Evolutionary conservation across 2,329 filamentous ascomycete genomes (phyloP).

Genomic region (Colletotrichum siamense): DNA sequence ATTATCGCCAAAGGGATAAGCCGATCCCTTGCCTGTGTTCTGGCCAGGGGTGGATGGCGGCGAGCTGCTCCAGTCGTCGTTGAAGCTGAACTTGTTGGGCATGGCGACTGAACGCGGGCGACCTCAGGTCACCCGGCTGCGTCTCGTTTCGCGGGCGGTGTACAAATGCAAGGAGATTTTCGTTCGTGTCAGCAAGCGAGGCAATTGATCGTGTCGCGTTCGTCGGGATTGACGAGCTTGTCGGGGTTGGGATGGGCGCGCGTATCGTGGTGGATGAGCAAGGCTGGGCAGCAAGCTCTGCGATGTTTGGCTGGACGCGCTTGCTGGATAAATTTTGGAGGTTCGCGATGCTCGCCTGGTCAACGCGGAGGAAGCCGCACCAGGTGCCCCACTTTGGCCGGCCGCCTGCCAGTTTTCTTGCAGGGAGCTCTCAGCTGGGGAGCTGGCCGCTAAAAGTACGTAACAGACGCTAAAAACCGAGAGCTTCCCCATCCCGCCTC

Average conservation of each 20-base stretch:
- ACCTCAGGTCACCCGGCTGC: constrained; percentile 17
- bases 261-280: neutral
- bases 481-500: neutral
- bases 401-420: neutral
- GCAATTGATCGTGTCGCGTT: neutral
- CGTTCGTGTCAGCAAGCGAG: neutral
- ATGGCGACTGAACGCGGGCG: constrained; percentile 31
- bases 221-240: neutral
- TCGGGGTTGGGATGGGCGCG: neutral
- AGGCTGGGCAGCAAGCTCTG: neutral
- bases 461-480: neutral
- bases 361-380: constrained; percentile 17
- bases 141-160: neutral
- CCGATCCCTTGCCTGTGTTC: constrained; percentile 1
- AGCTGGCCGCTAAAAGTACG: neutral
- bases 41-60: constrained; percentile 54
- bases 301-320: constrained; percentile 15
- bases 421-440: neutral
- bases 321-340: constrained; percentile 24
- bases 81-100: constrained; percentile 47
- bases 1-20: constrained; percentile 46
- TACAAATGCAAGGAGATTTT: neutral
- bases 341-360: constrained; percentile 22
- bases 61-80: constrained; percentile 44
- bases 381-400: neutral